phyloP scores from a whole-genome alignment of 768 basidiomycete species.

The Kwoniella heveanensis region DNA sequence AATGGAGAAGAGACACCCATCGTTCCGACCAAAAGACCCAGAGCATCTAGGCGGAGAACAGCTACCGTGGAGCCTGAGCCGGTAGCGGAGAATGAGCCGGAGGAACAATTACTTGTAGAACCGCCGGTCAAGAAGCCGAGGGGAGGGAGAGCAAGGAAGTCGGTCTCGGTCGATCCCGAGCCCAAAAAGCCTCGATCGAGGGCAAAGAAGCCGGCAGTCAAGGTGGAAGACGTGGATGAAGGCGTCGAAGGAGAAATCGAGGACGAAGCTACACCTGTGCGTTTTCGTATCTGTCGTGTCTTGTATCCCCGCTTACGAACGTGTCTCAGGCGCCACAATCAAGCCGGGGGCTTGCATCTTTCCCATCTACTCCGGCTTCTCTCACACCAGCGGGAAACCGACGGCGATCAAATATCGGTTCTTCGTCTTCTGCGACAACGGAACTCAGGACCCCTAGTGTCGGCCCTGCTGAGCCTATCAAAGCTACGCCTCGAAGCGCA shows the following conservation, averaged over 20 bases:
- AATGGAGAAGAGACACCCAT: constrained; percentile 31
- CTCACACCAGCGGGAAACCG: constrained; percentile 3
- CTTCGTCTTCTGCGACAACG: constrained; percentile 15
- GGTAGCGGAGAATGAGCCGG: constrained; percentile 2
- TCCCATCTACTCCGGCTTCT: constrained; percentile 17
- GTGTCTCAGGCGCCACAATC: constrained; percentile 20
- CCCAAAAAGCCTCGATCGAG: constrained; percentile 14
- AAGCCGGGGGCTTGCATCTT: constrained; percentile 18
- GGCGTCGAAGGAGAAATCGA: constrained; percentile 21
- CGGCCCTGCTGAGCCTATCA: constrained; percentile 5
- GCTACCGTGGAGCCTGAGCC: constrained; percentile 2
- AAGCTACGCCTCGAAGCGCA: constrained; percentile 6
- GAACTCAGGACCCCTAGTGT: constrained; percentile 21
- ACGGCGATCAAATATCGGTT: constrained; percentile 12
- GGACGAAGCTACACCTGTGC: constrained; percentile 24
- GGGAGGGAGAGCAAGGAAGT: constrained; percentile 10
- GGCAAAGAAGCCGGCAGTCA: constrained; percentile 18
- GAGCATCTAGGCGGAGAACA: constrained; percentile 19
- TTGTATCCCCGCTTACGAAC: background rate
- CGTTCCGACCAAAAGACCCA: constrained; percentile 23
- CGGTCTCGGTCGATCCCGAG: constrained; percentile 17
- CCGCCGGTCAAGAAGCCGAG: constrained; percentile 19
- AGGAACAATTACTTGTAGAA: background rate
- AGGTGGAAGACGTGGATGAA: constrained; percentile 22
- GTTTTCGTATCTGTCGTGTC: background rate